Conservation (phyloP, 2,329 filamentous ascomycete species). For the Fusarium nisikadoi region DNA sequence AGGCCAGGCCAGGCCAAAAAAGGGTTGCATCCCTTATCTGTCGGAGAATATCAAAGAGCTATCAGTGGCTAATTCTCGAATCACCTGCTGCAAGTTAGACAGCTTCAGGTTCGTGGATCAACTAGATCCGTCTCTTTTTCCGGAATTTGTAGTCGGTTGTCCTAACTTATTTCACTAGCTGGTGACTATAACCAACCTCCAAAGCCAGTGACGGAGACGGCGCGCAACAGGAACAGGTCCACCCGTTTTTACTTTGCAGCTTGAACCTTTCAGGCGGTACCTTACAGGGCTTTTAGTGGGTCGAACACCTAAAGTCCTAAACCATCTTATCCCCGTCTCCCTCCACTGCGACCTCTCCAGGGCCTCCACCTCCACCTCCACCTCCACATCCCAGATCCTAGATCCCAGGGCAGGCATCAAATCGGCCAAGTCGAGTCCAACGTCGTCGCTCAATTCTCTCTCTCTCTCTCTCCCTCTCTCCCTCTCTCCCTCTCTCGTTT, state of each 20-base stretch:
- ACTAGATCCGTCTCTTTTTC: constrained; percentile 4
- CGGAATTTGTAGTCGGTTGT: neutral
- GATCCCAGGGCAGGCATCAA: constrained; percentile 14
- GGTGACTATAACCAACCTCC: neutral
- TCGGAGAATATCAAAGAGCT: constrained; percentile 27
- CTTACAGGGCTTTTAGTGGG: constrained; percentile 37
- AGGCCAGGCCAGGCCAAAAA: too few species aligned
- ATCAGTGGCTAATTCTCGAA: neutral
- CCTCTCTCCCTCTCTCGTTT: neutral
- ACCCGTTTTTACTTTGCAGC: constrained; percentile 20
- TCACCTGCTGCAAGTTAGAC: neutral
- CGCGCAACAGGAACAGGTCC: constrained; percentile 1
- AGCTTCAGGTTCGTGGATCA: neutral
- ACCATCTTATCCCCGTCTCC: neutral
- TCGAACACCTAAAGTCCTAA: constrained; percentile 14
- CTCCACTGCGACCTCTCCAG: neutral
- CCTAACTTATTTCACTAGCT: neutral
- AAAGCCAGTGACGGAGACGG: constrained; percentile 29
- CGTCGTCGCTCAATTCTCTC: constrained; percentile 1
- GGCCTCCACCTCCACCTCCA: constrained; percentile 1
- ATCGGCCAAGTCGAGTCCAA: constrained; percentile 7
- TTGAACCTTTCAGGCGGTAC: constrained; percentile 33
- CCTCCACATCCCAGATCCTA: neutral
- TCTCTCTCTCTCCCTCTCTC: neutral
- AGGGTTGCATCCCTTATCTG: constrained; percentile 14